Evolutionary conservation across 345 rosid species (phyloP), one percentile per base, ranked within the genome.

Genomic region (Pistacia vera): DNA sequence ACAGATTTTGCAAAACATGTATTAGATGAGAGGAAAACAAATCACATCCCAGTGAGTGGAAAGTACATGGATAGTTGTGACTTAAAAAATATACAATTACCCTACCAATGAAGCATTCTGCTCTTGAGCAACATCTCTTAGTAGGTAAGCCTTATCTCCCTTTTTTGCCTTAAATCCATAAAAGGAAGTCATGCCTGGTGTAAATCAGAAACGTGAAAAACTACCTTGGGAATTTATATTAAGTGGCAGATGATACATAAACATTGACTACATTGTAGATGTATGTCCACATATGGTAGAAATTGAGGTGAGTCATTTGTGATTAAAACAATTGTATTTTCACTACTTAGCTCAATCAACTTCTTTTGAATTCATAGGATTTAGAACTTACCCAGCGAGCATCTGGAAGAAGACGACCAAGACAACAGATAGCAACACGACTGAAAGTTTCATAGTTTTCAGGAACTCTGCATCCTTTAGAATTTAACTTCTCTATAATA

Each of bases 341-440:
- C 51, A 18, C 33, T 22, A 22, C 22, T 5, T 56, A 70, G 18
- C 33, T 35, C 12, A 28, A 5, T 41, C 28, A 61, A 72, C 2
- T 25, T 60, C 8, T 22, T 56, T 72, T 60, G 9, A n/a, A 48
- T 52, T 5, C 4, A 30, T 22, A 8, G 25, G 46, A 41, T 59
- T 8, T 46, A 54, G 3, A 71, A 86, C 93, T 81, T 69, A 91
- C 97, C 94, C 93, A 91, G 67, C 88, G 88, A 74, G 90, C 87
- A 88, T 88, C 94, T 52, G 97, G 97, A 82, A 93, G 92, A 79
- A 93, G 79, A 75, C 96, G 94, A 71, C 96, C 97, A 63, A 91
- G 96, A 62, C 93, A 82, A 55, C 94, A 83, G 75, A 91, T 54
- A 68, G 94, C 90, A 66, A 90, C 89, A 68, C 88, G 92, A 64